A percentile compares a stretch with the other conserved stretches of the same genome.
Evolutionary conservation across 768 basidiomycete genomes (phyloP).

Genomic region (Collybia mongolica): DNA sequence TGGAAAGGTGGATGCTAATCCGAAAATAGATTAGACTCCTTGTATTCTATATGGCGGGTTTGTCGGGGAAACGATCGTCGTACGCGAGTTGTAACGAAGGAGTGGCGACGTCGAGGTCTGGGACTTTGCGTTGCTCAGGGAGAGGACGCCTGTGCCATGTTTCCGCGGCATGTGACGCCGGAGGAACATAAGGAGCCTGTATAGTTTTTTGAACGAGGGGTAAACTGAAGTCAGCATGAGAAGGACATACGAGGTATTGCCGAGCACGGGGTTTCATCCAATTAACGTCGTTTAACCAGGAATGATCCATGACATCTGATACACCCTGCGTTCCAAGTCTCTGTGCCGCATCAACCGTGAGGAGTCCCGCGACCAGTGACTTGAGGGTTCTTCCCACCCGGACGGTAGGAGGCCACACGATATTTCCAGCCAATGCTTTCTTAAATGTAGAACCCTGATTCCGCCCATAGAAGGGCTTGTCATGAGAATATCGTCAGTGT

Average conservation of each 20-base stretch:
- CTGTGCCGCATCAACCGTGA: conserved; percentile 30
- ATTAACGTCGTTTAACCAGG: conserved; percentile 44
- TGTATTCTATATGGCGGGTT: background rate
- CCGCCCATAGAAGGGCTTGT: conserved; percentile 15
- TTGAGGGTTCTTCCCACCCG: conserved; percentile 38
- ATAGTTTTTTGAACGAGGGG: conserved; percentile 2
- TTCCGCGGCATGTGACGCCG: conserved; percentile 13
- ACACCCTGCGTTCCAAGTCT: conserved; percentile 38
- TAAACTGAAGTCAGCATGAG: background rate
- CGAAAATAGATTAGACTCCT: background rate
- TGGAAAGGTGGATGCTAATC: background rate
- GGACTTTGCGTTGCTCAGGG: conserved; percentile 33
- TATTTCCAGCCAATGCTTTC: conserved; percentile 24
- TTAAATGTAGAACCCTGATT: conserved; percentile 22
- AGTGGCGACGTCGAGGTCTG: conserved; percentile 32
- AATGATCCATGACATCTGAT: conserved; percentile 35
- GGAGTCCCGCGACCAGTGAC: conserved; percentile 39
- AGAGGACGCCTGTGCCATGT: conserved; percentile 38
- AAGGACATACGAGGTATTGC: conserved; percentile 41
- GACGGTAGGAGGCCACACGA: conserved; percentile 37
- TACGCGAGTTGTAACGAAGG: conserved; percentile 33
- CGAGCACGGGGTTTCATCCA: conserved; percentile 46
- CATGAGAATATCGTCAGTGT: background rate
- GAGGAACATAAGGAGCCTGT: conserved; percentile 45
- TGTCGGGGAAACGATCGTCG: conserved; percentile 32